Percentiles rank a stretch among this genome's conserved stretches.
phyloP scores from a whole-genome alignment of 345 rosid species.

The Salix suchowensis region DNA sequence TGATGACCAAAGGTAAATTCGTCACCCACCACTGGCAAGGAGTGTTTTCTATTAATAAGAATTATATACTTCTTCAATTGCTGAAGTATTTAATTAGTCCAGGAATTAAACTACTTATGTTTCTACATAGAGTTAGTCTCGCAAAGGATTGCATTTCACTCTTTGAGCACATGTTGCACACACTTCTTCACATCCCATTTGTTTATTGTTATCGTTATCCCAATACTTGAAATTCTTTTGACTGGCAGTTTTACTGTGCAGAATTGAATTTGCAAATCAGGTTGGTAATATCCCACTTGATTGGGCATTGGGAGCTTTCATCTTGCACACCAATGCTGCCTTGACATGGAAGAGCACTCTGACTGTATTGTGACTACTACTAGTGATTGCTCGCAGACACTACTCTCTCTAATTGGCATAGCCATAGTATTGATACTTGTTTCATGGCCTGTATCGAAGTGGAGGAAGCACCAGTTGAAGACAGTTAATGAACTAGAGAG shows the following conservation, averaged over 20 bases:
- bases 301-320: conserved; percentile 94
- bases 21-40: not conserved
- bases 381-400: conserved; percentile 44
- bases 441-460: conserved; percentile 60
- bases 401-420: conserved; percentile 40
- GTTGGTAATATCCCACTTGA: conserved; percentile 76
- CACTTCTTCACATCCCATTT: not conserved
- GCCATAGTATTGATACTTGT: conserved; percentile 40
- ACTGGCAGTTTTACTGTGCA: conserved; percentile 22
- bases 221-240: not conserved
- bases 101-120: not conserved
- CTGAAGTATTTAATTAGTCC: not conserved
- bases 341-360: conserved; percentile 19
- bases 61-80: not conserved
- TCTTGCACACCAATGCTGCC: conserved; percentile 46
- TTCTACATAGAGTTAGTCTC: not conserved
- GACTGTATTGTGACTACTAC: conserved; percentile 46
- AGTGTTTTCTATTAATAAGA: not conserved
- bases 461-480: conserved; percentile 80
- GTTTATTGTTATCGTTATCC: not conserved
- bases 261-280: conserved; percentile 59
- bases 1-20: conserved; percentile 52
- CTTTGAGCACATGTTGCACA: not conserved
- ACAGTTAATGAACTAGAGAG: conserved; percentile 83
- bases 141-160: not conserved